phyloP scores from a whole-genome alignment of 495 filamentous ascomycete genomes.

The Trichocladium uniseriatum region DNA sequence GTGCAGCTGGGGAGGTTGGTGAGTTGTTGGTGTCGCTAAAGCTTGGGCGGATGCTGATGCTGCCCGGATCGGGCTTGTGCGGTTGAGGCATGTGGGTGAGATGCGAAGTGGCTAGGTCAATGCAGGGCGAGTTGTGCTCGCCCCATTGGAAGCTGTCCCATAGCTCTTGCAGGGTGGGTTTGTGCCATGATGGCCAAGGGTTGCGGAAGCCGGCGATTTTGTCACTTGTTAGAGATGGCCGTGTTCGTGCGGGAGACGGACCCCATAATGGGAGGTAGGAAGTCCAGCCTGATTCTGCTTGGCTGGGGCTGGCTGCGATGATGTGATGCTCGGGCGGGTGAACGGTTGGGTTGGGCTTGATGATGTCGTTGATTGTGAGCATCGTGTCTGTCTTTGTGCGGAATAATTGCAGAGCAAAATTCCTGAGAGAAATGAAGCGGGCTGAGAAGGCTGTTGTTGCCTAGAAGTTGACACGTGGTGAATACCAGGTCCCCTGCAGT shows the following conservation, averaged over 20 bases:
- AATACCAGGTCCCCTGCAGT: no score
- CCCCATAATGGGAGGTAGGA: conserved; percentile 14
- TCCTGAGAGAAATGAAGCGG: no score
- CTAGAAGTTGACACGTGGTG: no score
- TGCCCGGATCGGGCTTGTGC: background rate
- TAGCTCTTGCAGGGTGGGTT: conserved; percentile 17
- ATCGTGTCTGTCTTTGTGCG: background rate
- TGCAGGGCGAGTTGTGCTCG: conserved; percentile 12
- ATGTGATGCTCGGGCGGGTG: conserved; percentile 8
- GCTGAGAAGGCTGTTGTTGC: no score
- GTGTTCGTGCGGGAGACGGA: background rate
- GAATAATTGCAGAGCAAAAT: no score
- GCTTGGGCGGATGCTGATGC: background rate
- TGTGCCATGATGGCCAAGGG: conserved; percentile 44
- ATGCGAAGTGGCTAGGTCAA: conserved; percentile 17
- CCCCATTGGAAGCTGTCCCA: conserved; percentile 25
- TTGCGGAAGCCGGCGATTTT: conserved; percentile 36
- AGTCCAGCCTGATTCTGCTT: conserved; percentile 3
- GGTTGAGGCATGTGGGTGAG: background rate
- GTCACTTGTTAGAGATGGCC: background rate
- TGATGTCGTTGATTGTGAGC: background rate
- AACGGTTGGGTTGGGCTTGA: background rate
- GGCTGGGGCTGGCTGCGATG: background rate
- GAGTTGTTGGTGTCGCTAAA: conserved; percentile 13
- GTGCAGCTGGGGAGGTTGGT: conserved; percentile 14